Conservation (phyloP, 208 protist species). For the Leishmania tropica region DNA sequence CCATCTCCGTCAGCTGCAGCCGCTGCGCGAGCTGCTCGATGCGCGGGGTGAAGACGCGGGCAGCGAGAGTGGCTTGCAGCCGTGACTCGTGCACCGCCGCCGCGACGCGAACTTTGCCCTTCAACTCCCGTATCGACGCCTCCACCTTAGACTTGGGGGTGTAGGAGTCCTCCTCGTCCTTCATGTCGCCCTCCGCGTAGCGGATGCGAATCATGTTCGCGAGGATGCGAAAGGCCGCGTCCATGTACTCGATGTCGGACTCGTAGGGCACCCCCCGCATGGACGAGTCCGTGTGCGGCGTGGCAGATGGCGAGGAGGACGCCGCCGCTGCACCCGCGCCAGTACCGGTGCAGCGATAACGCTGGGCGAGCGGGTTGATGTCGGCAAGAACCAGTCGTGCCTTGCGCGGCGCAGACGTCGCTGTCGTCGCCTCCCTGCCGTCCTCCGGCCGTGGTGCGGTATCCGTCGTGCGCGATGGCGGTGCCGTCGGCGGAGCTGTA, state of each 20-base stretch:
- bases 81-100: slow-evolving; percentile 65
- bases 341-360: not conserved
- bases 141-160: slow-evolving; percentile 84
- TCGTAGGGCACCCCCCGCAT: slow-evolving; percentile 60
- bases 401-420: slow-evolving; percentile 1
- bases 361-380: slow-evolving; percentile 33
- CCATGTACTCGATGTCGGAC: slow-evolving; percentile 92
- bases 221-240: slow-evolving; percentile 89
- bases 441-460: not conserved
- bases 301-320: not conserved
- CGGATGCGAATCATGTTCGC: slow-evolving; percentile 84
- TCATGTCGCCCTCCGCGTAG: slow-evolving; percentile 88
- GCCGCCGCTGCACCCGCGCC: not conserved
- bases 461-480: not conserved
- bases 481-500: not conserved
- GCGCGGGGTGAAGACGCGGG: slow-evolving; percentile 68
- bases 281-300: slow-evolving; percentile 2
- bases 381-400: slow-evolving; percentile 27
- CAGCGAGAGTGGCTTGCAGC: slow-evolving; percentile 63
- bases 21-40: slow-evolving; percentile 82
- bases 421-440: not conserved
- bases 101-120: slow-evolving; percentile 77
- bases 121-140: slow-evolving; percentile 80
- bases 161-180: slow-evolving; percentile 84
- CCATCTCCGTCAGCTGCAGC: slow-evolving; percentile 82